These are phyloP conservation scores for Lepraria neglecta DNA, from an alignment of 495 filamentous ascomycete species.

Conservation along the genomic window DNA sequence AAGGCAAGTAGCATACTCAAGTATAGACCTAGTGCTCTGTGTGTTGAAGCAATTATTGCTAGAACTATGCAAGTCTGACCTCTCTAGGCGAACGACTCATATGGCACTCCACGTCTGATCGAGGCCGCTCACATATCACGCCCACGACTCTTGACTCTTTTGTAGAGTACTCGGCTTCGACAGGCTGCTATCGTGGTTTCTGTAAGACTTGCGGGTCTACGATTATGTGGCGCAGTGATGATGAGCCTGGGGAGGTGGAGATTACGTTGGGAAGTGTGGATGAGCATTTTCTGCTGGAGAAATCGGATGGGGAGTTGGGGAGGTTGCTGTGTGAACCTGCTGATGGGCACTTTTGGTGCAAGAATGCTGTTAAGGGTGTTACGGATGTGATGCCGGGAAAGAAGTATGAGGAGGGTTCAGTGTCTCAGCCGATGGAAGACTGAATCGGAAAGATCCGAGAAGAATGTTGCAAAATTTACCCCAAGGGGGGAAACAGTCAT, in stretches of 20 bases:
- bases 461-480: too few species aligned
- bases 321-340: neutral
- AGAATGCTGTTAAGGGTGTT: neutral
- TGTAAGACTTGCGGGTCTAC: neutral
- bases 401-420: neutral
- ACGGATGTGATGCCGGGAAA: neutral
- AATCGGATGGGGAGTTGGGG: neutral
- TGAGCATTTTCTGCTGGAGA: neutral
- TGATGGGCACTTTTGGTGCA: neutral
- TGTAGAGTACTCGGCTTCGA: neutral
- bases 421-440: neutral
- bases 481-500: too few species aligned
- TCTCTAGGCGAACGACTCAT: neutral
- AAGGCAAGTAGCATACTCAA: too few species aligned
- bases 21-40: too few species aligned
- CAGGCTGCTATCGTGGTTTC: neutral
- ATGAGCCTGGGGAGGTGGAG: neutral
- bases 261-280: slow-evolving; percentile 1
- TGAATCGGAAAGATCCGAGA: too few species aligned
- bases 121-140: neutral
- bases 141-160: neutral
- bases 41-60: too few species aligned
- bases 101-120: neutral
- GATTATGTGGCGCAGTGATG: neutral
- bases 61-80: too few species aligned